Conservation (phyloP, 371 early-diverging fungal genomes). For the Amoeboradix gromovi region DNA sequence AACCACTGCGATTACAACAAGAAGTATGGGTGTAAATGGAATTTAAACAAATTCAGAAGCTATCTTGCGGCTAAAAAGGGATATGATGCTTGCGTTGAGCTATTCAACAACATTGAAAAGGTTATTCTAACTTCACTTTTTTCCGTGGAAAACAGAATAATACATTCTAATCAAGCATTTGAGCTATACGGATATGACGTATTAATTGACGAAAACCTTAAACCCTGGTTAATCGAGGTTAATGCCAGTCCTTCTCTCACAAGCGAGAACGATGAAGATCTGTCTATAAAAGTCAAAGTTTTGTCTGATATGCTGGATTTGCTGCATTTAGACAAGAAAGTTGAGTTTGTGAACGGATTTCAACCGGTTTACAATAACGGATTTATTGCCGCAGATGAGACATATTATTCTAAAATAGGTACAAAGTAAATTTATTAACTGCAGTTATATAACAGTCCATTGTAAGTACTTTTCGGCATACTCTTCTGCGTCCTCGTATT, state of each 20-base stretch:
- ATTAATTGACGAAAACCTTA: slow-evolving; percentile 19
- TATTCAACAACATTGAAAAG: slow-evolving; percentile 25
- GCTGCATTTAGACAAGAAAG: slow-evolving; percentile 15
- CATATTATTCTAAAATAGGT: neutral
- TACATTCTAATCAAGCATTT: slow-evolving; percentile 27
- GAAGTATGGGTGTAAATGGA: slow-evolving; percentile 26
- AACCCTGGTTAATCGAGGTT: slow-evolving; percentile 27
- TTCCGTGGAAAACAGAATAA: slow-evolving; percentile 25
- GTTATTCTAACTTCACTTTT: slow-evolving; percentile 19
- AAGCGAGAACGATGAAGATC: slow-evolving; percentile 25
- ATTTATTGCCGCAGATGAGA: neutral
- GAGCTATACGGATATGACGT: slow-evolving; percentile 29
- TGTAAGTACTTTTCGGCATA: neutral
- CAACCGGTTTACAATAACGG: neutral
- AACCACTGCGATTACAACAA: slow-evolving; percentile 19
- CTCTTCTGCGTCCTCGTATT: neutral
- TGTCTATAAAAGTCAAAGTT: slow-evolving; percentile 22
- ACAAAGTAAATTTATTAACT: neutral
- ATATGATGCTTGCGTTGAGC: slow-evolving; percentile 8
- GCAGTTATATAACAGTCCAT: neutral
- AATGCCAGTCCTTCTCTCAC: slow-evolving; percentile 23
- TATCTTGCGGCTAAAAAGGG: slow-evolving; percentile 17
- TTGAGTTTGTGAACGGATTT: neutral
- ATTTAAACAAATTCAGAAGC: slow-evolving; percentile 18
- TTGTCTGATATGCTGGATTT: slow-evolving; percentile 22